phyloP scores from a whole-genome alignment of 768 basidiomycete genomes.

The Psilocybe cubensis region DNA sequence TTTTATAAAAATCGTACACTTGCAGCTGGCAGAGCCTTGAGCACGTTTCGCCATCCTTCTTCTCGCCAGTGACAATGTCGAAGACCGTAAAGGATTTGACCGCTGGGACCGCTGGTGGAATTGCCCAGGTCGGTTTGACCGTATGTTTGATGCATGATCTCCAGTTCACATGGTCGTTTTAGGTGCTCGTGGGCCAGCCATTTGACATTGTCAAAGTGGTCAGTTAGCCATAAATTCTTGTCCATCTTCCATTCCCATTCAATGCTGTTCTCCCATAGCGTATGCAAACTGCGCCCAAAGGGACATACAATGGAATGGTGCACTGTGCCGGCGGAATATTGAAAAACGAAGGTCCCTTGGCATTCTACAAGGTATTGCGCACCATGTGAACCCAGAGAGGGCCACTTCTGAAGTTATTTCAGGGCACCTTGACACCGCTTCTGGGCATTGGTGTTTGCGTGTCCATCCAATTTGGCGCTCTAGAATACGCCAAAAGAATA shows the following conservation, averaged over 20 bases:
- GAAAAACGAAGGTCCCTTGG: conserved; percentile 88
- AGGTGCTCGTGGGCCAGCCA: conserved; percentile 92
- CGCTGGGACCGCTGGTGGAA: conserved; percentile 90
- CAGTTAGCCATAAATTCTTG: conserved; percentile 35
- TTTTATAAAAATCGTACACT: not conserved
- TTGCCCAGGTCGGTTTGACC: conserved; percentile 66
- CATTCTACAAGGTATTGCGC: conserved; percentile 86
- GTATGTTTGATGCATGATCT: conserved; percentile 9
- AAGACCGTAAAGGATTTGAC: conserved; percentile 86
- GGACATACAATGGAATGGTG: conserved; percentile 87
- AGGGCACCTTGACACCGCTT: conserved; percentile 92
- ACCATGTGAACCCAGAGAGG: not conserved
- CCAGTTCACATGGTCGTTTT: conserved; percentile 19
- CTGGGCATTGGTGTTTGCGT: conserved; percentile 94
- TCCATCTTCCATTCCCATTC: not conserved
- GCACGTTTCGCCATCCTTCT: conserved; percentile 8
- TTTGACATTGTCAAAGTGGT: conserved; percentile 99
- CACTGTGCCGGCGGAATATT: conserved; percentile 90
- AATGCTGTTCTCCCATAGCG: conserved; percentile 50
- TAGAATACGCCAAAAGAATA: conserved; percentile 84
- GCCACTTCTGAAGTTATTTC: conserved; percentile 2
- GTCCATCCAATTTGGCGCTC: conserved; percentile 92
- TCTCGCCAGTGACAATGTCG: conserved; percentile 37
- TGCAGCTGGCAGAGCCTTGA: conserved; percentile 9
- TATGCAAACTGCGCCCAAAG: conserved; percentile 92